Base-by-base conservation (phyloP, 257 asterid genomes). In the Petunia secreta region DNA sequence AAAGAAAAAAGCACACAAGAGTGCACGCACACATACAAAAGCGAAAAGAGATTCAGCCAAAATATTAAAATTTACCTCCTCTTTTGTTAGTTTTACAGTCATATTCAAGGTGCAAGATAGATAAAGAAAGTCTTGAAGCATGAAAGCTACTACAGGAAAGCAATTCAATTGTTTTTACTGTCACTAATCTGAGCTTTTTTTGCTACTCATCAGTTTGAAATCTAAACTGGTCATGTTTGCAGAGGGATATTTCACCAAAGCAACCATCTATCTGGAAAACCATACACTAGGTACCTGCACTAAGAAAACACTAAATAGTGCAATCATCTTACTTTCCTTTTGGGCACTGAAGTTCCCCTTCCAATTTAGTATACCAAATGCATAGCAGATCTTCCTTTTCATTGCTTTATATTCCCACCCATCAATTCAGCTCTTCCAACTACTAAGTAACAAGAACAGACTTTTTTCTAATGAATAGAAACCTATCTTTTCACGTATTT, bases 51-150 rank as follows among this genome's bases (percentile, higher is more conserved):
- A 68, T 46, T 40, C 57, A 8, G 57, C 44, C 57, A 44, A 68
- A 44, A 44, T 16, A 44, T 68, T 2, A 0, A 11, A 16, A 44
- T n/a, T 43, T 16, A n/a, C 75, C 16, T 43, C 55, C 55, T 8
- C 39, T 67, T 67, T 67, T 3, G 55, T 67, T 8, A 43, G 75
- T 43, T 67, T 67, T 43, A 43, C 75, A n/a, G 37, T 15, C 75
- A 67, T 43, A 7, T 67, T 43, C 55, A 41, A n/a, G 75, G 55
- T 67, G 55, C 55, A 43, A 67, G 8, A 43, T 67, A 67, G 39
- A 67, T 43, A 43, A n/a, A n/a, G 16, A 2, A 8, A 43, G n/a
- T 67, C 55, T n/a, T 43, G 55, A 67, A 67, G 39, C n/a, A 8
- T 3, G 7, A 67, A 43, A 43, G 15, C 39, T 67, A 41, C 75